Evolutionary conservation across 2,329 filamentous ascomycete species (phyloP).

Genomic region (Colletotrichum spinosum): DNA sequence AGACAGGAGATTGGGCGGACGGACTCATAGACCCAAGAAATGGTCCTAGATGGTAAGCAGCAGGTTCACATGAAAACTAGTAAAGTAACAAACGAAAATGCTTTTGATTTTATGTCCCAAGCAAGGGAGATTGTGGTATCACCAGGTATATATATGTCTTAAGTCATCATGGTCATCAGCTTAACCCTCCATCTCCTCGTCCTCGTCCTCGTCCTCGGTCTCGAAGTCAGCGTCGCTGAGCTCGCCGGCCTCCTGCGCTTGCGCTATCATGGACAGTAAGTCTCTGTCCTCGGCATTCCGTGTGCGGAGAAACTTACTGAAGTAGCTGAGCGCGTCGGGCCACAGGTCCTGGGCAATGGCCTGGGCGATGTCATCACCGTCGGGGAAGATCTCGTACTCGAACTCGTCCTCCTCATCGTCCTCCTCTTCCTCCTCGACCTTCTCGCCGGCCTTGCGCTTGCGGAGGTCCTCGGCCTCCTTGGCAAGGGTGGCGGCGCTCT

Average conservation of each 20-base stretch:
- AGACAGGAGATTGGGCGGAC: no score
- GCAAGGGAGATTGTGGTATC: constrained; percentile 31
- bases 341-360: constrained; percentile 88
- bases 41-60: no score
- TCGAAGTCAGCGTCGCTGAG: constrained; percentile 79
- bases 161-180: constrained; percentile 4
- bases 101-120: constrained; percentile 20
- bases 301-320: constrained; percentile 71
- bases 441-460: constrained; percentile 62
- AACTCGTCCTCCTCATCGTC: constrained; percentile 73
- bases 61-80: background rate
- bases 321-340: constrained; percentile 90
- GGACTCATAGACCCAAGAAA: no score
- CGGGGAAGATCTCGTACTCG: constrained; percentile 87
- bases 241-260: constrained; percentile 77
- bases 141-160: constrained; percentile 20
- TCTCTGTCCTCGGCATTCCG: constrained; percentile 17
- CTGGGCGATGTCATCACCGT: constrained; percentile 84
- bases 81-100: constrained; percentile 22
- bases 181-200: constrained; percentile 57
- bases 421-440: constrained; percentile 62
- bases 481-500: constrained; percentile 72
- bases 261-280: constrained; percentile 55
- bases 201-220: constrained; percentile 65
- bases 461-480: constrained; percentile 69